Evolutionary conservation across 2,329 filamentous ascomycete genomes (phyloP).

Genomic region (Dothiorella sarmentorum): DNA sequence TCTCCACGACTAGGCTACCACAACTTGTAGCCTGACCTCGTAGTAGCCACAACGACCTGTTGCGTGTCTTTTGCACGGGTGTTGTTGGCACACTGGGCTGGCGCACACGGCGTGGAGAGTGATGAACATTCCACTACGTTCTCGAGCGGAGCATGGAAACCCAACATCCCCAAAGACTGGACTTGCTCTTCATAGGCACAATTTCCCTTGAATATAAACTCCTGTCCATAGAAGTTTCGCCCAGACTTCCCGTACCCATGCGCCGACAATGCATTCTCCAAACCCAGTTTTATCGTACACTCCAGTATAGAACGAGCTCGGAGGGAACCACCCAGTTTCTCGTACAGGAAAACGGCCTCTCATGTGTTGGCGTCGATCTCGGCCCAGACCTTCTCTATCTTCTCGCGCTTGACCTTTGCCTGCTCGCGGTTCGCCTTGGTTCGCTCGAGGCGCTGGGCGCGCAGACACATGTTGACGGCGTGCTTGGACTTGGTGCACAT

Average conservation of each 20-base stretch:
- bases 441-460: slow-evolving; percentile 73
- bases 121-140: background rate
- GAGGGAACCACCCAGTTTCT: background rate
- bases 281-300: slow-evolving; percentile 8
- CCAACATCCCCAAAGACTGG: no score
- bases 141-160: background rate
- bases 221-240: background rate
- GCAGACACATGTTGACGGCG: slow-evolving; percentile 79
- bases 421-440: slow-evolving; percentile 72
- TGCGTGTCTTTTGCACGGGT: background rate
- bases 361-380: slow-evolving; percentile 65
- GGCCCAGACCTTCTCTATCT: slow-evolving; percentile 73
- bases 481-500: slow-evolving; percentile 87
- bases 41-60: background rate
- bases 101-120: background rate
- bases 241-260: background rate
- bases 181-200: background rate
- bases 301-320: background rate
- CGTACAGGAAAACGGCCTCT: no score
- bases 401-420: slow-evolving; percentile 65
- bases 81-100: background rate
- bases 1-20: no score
- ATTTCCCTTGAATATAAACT: background rate
- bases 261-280: slow-evolving; percentile 3
- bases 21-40: background rate